Evolutionary conservation across 2,329 filamentous ascomycete species (phyloP), one percentile per base, ranked within the genome.

Genomic region (Neonectria sp.): DNA sequence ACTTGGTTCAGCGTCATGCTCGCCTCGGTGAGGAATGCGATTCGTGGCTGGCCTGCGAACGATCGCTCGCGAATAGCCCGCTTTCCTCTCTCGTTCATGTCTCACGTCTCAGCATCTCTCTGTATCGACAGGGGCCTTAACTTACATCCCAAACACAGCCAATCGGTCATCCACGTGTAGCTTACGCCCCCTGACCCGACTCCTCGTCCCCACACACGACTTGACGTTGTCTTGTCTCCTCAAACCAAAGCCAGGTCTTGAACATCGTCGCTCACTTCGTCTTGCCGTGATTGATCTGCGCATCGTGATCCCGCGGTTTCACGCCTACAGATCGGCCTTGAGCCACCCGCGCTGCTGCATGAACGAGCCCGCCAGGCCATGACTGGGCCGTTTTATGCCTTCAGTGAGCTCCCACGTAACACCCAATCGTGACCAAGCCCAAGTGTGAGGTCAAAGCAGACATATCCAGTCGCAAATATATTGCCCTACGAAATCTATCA

Each of bases 131-230:
- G 40, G 63, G 45, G 55, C 21, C 58, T 31, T 4, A 35, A 35
- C 11, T 35, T 25, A 15, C 35, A 65, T 62, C 52, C 55, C 40
- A 57, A 46, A 67, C 64, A 63, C 59, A 67, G 46, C 64, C 64
- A 67, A 67, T 67, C 46, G 59, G 64, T n/a, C 53, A 12, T 67
- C 64, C 64, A 67, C 64, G 64, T 67, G 64, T 67, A 21, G 21
- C 21, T 21, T 21, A 12, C 55, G 56, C 49, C 49, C 55, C 60
- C 25, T 53, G 9, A n/a, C 51, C 12, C 37, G 60, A 48, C 27
- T 57, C 53, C 51, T 56, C 51, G 57, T 60, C 63, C 63, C 63
- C 63, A 60, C 63, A 56, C 35, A 15, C 17, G 51, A 53, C 33
- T 53, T 15, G n/a, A 25, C 51, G 17, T 21, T n/a, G 40, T 43